These are phyloP conservation scores for Odonthalia washingtoniensis DNA, from an alignment of 31 red algal species.

Conservation along the genomic window DNA sequence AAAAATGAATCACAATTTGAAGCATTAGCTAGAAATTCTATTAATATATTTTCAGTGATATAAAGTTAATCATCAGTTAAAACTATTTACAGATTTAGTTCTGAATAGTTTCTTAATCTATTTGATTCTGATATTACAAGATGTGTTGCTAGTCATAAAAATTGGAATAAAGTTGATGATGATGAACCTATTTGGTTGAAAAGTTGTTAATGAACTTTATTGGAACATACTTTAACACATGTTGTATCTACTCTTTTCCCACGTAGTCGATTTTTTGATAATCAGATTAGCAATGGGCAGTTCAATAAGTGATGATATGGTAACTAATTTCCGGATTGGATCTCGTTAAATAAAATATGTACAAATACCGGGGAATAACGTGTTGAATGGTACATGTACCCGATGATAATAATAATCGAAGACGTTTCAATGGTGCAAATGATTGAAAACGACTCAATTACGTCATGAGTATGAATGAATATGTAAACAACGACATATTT, in stretches of 20 bases:
- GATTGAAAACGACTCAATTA: too few relatives aligned
- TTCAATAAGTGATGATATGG: constrained; percentile 23
- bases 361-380: too few relatives aligned
- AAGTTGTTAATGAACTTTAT: constrained; percentile 39
- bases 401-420: too few relatives aligned
- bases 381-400: too few relatives aligned
- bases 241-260: constrained; percentile 71
- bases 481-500: too few relatives aligned
- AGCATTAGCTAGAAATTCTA: constrained; percentile 49
- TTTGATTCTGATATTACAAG: constrained; percentile 62
- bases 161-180: background rate
- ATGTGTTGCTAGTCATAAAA: too few relatives aligned
- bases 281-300: constrained; percentile 70
- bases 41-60: constrained; percentile 55
- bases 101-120: constrained; percentile 53
- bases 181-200: constrained; percentile 27
- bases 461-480: too few relatives aligned
- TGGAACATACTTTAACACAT: too few relatives aligned
- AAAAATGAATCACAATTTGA: constrained; percentile 50
- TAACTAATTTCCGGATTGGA: too few relatives aligned
- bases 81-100: constrained; percentile 66
- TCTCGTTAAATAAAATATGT: too few relatives aligned
- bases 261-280: constrained; percentile 47
- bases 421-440: too few relatives aligned
- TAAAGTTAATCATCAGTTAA: too few relatives aligned